These are phyloP conservation scores for Krasilnikovozyma curviuscula DNA, from an alignment of 768 basidiomycete species.

Conservation along the genomic window DNA sequence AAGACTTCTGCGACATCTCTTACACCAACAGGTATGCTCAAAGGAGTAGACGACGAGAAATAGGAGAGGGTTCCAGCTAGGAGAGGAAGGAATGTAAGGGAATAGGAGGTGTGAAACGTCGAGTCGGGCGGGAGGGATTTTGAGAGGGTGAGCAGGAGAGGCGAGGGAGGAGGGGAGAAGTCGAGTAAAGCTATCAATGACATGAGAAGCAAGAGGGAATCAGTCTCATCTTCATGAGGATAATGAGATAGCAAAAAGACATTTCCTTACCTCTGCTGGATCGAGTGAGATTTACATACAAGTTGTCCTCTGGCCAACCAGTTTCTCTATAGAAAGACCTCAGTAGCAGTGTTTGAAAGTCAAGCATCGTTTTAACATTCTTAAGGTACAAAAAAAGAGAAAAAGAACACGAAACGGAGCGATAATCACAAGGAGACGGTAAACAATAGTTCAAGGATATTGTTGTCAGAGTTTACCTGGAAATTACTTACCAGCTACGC, in stretches of 20 bases:
- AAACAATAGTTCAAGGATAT: no score
- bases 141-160: constrained; percentile 47
- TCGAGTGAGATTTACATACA: constrained; percentile 73
- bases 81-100: constrained; percentile 45
- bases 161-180: constrained; percentile 72
- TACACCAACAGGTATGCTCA: constrained; percentile 41
- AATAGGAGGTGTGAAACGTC: constrained; percentile 66
- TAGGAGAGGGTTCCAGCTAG: not conserved
- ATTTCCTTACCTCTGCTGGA: constrained; percentile 53
- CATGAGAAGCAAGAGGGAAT: not conserved
- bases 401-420: no score
- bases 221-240: not conserved
- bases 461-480: no score
- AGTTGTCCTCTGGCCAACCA: constrained; percentile 91
- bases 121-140: constrained; percentile 58
- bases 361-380: constrained; percentile 19
- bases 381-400: no score
- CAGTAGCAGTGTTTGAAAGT: constrained; percentile 33
- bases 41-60: not conserved
- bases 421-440: no score
- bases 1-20: constrained; percentile 82
- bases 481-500: no score
- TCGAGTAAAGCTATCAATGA: constrained; percentile 59
- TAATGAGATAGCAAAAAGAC: not conserved
- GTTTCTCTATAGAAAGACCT: constrained; percentile 79